phyloP scores from a whole-genome alignment of 495 filamentous ascomycete species.

The Evansstolkia leycettana region DNA sequence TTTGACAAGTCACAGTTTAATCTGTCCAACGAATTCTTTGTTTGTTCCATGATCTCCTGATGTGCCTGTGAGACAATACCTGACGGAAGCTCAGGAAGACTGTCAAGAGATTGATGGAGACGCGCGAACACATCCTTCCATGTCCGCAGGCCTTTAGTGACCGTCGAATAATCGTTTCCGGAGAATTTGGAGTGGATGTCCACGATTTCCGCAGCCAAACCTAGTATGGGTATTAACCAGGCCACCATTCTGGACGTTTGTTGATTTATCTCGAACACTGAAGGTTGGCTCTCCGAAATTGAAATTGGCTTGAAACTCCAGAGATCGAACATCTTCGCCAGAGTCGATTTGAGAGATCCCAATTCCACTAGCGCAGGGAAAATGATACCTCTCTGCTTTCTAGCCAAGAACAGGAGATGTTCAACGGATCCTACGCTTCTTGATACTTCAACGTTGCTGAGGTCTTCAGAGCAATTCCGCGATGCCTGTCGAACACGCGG shows the following conservation, averaged over 20 bases:
- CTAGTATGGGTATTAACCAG: conserved; percentile 40
- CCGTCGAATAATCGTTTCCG: conserved; percentile 24
- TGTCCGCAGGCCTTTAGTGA: conserved; percentile 29
- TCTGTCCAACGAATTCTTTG: conserved; percentile 27
- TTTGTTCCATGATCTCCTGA: conserved; percentile 28
- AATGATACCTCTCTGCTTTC: conserved; percentile 53
- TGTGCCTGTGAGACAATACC: conserved; percentile 37
- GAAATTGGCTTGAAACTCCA: conserved; percentile 25
- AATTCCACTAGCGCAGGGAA: conserved; percentile 28
- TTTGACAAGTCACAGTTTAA: conserved; percentile 32
- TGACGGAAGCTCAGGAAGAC: conserved; percentile 40
- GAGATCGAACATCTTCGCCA: conserved; percentile 27
- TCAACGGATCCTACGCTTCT: conserved; percentile 75
- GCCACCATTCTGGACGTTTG: conserved; percentile 18
- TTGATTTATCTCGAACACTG: conserved; percentile 9
- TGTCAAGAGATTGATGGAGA: conserved; percentile 25
- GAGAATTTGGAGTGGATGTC: conserved; percentile 51
- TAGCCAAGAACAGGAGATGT: conserved; percentile 54
- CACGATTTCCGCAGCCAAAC: conserved; percentile 30
- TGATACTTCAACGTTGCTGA: conserved; percentile 63
- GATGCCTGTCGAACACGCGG: conserved; percentile 50
- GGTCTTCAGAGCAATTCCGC: conserved; percentile 66
- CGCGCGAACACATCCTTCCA: conserved; percentile 36
- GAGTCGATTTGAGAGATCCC: conserved; percentile 19
- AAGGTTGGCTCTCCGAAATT: conserved; percentile 14